Base-by-base conservation (phyloP, 2,329 filamentous ascomycete species). In the Ilyonectria robusta region DNA sequence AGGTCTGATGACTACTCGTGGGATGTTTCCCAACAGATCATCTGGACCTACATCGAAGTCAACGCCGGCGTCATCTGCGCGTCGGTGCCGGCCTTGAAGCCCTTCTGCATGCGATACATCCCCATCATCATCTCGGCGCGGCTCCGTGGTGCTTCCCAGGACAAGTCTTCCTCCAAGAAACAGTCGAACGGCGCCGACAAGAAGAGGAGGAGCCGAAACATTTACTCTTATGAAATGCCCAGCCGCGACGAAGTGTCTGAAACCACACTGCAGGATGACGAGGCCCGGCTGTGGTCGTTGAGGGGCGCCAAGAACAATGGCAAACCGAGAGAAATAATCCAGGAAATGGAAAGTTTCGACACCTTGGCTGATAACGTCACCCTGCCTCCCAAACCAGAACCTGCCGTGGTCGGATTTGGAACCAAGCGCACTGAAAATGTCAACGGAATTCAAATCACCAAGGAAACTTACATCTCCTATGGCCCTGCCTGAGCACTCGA, bases 21-120 rank as follows among this genome's bases (percentile, higher is more conserved):
- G 72, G 35, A 72, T 1, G 59, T 78, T 0, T 67, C 76, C 0
- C 63, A 65, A 1, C 75, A 79, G 10, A 48, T 78, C 10, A 65
- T 85, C 13, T 85, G 85, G 83, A 83, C 81, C 23, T 80, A 82
- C 63, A 81, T 87, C 56, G 85, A 87, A 68, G 78, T 86, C 65
- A 86, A 85, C 62, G 76, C 82, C 6, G 85, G 82, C n/a, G 83
- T 88, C 42, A 75, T 83, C 33, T 87, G 85, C 68, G 84, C 85
- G 21, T 84, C 81, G 8, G 79, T 85, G 0, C 84, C 86, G 0
- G 84, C 85, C 0, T 78, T 88, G 6, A 87, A 87, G 62, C 85
- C 85, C 0, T 72, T 86, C 4, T 83, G 84, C 66, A 80, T 79
- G 15, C 80, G 80, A 4, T 76, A 73, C 63, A 61, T 78, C 1